phyloP scores from a whole-genome alignment of 2,329 filamentous ascomycete species.

The Lachnellula hyalina region DNA sequence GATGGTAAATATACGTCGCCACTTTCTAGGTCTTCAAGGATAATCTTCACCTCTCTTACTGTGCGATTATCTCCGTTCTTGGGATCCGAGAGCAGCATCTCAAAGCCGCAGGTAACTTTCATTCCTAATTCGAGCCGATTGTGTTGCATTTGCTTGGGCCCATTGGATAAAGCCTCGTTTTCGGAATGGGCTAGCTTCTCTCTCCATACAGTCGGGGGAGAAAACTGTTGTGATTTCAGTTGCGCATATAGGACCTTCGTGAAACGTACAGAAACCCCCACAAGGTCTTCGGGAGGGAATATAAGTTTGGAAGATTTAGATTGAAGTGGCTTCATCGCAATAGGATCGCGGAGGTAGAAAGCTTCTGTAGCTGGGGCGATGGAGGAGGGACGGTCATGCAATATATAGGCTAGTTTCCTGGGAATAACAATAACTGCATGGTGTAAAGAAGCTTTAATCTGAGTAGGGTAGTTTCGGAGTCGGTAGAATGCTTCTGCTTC shows the following conservation, averaged over 20 bases:
- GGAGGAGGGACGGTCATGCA: slow-evolving; percentile 69
- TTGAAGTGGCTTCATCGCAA: slow-evolving; percentile 64
- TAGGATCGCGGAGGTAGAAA: slow-evolving; percentile 85
- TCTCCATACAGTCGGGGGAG: slow-evolving; percentile 52
- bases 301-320: slow-evolving; percentile 46
- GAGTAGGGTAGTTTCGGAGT: slow-evolving; percentile 73
- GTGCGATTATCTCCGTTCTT: slow-evolving; percentile 62
- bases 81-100: slow-evolving; percentile 71
- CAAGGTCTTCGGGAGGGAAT: slow-evolving; percentile 75
- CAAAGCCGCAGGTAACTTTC: slow-evolving; percentile 86
- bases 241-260: slow-evolving; percentile 90
- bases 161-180: slow-evolving; percentile 28
- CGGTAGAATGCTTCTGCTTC: slow-evolving; percentile 90
- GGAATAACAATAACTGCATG: slow-evolving; percentile 69
- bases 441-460: slow-evolving; percentile 72
- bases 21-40: slow-evolving; percentile 65
- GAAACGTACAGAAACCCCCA: slow-evolving; percentile 74
- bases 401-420: slow-evolving; percentile 71
- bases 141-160: slow-evolving; percentile 8
- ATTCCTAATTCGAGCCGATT: slow-evolving; percentile 64
- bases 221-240: slow-evolving; percentile 78
- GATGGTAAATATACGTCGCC: slow-evolving; percentile 52
- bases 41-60: slow-evolving; percentile 68
- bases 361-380: slow-evolving; percentile 82
- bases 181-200: slow-evolving; percentile 30